Percentiles rank a stretch among this genome's conserved stretches.
phyloP scores from a whole-genome alignment of 495 filamentous ascomycete species.

The Cercophora sp. region DNA sequence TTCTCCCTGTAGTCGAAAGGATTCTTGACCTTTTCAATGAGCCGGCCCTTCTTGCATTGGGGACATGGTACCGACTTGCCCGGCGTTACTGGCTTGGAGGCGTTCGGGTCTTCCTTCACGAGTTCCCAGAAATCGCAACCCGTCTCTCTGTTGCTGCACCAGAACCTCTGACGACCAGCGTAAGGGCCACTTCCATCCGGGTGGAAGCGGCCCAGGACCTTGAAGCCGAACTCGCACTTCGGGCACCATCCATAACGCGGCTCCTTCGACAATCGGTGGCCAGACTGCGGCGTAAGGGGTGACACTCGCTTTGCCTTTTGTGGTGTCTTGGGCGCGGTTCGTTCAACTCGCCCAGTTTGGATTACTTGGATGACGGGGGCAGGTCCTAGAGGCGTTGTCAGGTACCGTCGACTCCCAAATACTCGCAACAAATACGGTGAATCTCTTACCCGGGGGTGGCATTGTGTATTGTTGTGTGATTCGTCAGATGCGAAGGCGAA shows the following conservation, averaged over 20 bases:
- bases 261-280: background rate
- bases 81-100: background rate
- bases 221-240: slow-evolving; percentile 11
- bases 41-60: background rate
- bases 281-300: background rate
- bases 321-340: background rate
- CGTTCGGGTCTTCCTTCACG: slow-evolving; percentile 5
- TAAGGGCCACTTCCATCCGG: background rate
- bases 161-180: slow-evolving; percentile 10
- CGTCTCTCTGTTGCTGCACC: slow-evolving; percentile 14
- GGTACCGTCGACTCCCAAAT: too few relatives aligned
- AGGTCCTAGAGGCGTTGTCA: too few relatives aligned
- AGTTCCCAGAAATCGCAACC: slow-evolving; percentile 11
- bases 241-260: slow-evolving; percentile 17
- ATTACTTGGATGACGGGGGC: background rate
- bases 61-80: background rate
- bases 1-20: slow-evolving; percentile 6
- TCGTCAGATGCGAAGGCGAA: too few relatives aligned
- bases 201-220: slow-evolving; percentile 9
- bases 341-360: background rate
- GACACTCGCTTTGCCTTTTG: slow-evolving; percentile 2
- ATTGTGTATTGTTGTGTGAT: too few relatives aligned
- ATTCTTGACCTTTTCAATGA: slow-evolving; percentile 3
- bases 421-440: too few relatives aligned
- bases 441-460: too few relatives aligned